Evolutionary conservation across 2,329 filamentous ascomycete species (phyloP).

Genomic region (Apiospora aurea): DNA sequence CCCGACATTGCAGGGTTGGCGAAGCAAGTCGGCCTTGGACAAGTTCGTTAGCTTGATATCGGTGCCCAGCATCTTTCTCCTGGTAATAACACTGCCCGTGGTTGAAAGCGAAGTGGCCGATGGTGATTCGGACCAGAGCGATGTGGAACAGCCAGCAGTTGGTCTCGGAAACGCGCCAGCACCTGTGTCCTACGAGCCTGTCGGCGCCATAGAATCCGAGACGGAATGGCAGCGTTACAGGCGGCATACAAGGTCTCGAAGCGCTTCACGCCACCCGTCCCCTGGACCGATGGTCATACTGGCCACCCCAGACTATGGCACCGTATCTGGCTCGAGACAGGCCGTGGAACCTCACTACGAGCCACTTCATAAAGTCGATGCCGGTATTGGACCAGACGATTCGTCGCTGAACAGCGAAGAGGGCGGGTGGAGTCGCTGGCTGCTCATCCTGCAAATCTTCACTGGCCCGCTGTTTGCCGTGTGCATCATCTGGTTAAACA

Average conservation of each 20-base stretch:
- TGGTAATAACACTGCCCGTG: conserved; percentile 90
- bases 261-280: conserved; percentile 31
- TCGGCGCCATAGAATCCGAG: conserved; percentile 48
- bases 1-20: conserved; percentile 85
- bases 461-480: conserved; percentile 86
- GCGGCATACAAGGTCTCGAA: conserved; percentile 50
- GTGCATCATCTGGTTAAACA: conserved; percentile 76
- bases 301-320: conserved; percentile 24
- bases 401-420: conserved; percentile 45
- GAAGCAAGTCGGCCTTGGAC: conserved; percentile 82
- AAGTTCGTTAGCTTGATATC: conserved; percentile 82
- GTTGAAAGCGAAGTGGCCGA: conserved; percentile 75
- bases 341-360: conserved; percentile 7
- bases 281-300: conserved; percentile 28
- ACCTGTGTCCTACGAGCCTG: conserved; percentile 45
- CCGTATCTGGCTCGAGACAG: not conserved
- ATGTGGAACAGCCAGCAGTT: conserved; percentile 41
- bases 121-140: conserved; percentile 48
- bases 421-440: conserved; percentile 87
- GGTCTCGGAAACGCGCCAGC: conserved; percentile 41
- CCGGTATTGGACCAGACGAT: conserved; percentile 37
- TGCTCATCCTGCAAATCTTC: conserved; percentile 84
- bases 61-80: conserved; percentile 86
- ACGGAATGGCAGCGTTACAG: conserved; percentile 68
- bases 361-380: conserved; percentile 32